Base-by-base conservation (phyloP, 2,329 filamentous ascomycete species). In the Sarocladium brachiariae region DNA sequence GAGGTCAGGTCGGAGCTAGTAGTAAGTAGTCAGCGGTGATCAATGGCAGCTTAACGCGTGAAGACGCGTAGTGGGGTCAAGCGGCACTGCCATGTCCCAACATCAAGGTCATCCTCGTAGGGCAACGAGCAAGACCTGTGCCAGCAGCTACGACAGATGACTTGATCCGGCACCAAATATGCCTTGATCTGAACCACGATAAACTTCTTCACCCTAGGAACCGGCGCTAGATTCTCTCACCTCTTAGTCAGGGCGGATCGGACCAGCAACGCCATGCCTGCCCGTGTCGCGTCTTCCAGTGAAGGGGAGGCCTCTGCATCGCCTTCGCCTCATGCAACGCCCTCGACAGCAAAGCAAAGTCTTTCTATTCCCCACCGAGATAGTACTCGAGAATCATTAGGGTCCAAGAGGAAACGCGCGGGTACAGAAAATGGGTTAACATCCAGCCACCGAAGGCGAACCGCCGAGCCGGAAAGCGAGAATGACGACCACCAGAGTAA, bases 361-460 rank as follows among this genome's bases (percentile, higher is more conserved):
- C 47, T 49, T 23, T 39, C 34, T 4, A 38, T 39, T 27, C 37
- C 34, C 11, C 48, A 30, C 18, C 18, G 48, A 50, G 34, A 50
- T 6, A 31, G n/a, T 50, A 5, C 14, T 50, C 58, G 58, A 10
- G 53, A 39, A 8, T 55, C 34, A 8, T 63, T 62, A 2, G 57
- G 59, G 1, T 54, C 60, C 4, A 69, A 68, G 52, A 59, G 65
- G 27, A 68, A 68, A 53, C 61, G 66, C 50, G 54, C 54, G 24
- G 57, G 57, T 33, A 61, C 59, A 18, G 52, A 50, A 27, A 59
- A 59, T 3, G 55, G 50, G 13, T 58, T 58, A 23, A 35, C 50
- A 2, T 58, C 60, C 3, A 60, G 39, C 35, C 46, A 51, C 38
- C 58, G 63, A 49, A 59, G 58, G 19, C 58, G 61, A 27, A 64